Evolutionary conservation across 352 stramenopile species (phyloP).

Genomic region (Phytophthora ramorum): DNA sequence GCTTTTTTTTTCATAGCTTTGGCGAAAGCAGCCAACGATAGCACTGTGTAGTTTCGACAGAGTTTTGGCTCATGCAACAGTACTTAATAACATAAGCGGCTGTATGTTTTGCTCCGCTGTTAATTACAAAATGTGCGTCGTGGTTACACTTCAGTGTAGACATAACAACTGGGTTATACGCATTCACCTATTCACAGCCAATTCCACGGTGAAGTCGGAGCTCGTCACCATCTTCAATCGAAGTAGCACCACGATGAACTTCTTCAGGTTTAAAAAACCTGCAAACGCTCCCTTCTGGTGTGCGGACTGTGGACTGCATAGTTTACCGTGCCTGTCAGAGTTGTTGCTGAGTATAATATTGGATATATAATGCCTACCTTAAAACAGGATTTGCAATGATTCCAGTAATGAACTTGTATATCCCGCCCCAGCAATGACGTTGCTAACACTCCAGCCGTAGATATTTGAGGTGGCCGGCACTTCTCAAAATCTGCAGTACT

Average conservation of each 20-base stretch:
- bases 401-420: too few relatives aligned
- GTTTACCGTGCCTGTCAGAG: too few relatives aligned
- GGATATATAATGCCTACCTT: too few relatives aligned
- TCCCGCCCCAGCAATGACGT: too few relatives aligned
- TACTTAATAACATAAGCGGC: slow-evolving; percentile 33
- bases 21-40: slow-evolving; percentile 10
- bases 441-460: too few relatives aligned
- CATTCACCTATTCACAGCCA: slow-evolving; percentile 33
- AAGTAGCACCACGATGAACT: neutral
- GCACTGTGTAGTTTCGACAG: slow-evolving; percentile 23
- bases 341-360: too few relatives aligned
- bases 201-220: slow-evolving; percentile 6
- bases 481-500: too few relatives aligned
- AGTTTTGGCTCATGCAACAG: slow-evolving; percentile 27
- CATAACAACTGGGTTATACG: slow-evolving; percentile 24
- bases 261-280: slow-evolving; percentile 1
- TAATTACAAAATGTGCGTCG: slow-evolving; percentile 23
- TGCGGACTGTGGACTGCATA: too few relatives aligned
- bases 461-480: too few relatives aligned
- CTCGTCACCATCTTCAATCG: neutral
- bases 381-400: too few relatives aligned
- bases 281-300: too few relatives aligned
- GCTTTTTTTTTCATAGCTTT: slow-evolving; percentile 1
- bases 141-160: slow-evolving; percentile 24
- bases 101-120: slow-evolving; percentile 1